Base-by-base conservation (phyloP, 1,284 basidiomycete genomes). In the Puccinia novopanici region DNA sequence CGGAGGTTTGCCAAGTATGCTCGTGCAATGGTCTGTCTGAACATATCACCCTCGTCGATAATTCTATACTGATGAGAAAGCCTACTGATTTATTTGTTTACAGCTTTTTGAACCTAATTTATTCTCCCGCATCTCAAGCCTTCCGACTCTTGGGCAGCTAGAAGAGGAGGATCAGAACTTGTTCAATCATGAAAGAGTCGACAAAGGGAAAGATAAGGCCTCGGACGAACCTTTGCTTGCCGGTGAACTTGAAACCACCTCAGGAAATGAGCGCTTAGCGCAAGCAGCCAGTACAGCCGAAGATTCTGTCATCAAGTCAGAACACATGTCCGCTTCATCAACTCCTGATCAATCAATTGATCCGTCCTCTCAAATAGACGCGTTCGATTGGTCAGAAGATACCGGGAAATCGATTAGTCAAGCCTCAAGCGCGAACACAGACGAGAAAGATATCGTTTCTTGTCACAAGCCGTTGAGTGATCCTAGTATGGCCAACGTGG, bases 21-120 rank as follows among this genome's bases (percentile, higher is more conserved):
- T 27, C 67, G 48, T 59, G 57, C 67, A 13, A 79, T 79, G 77
- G 77, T 79, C 34, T 6, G 77, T 72, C 68, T n/a, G 22, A 15
- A 15, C 22, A 17, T 17, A 17, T 27, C 37, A 40, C 54, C 6
- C 54, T 42, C 30, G 24, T 24, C 3, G 13, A 34, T 52, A 54
- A 30, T 54, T 55, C 40, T 50, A 19, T n/a, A 22, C 42, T 22
- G n/a, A 22, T 15, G 3, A n/a, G 10, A 13, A 50, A 27, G 48
- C 22, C 27, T 71, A 24, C 22, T 34, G 22, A 50, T 52, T 9
- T 3, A 45, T 22, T 4, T 27, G 48, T 55, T 34, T 72, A 19
- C 40, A 74, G 72, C 72, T 74, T 27, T 61, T 15, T 45, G 54
- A 74, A 17, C 72, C 72, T 6, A 34, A 61, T 74, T 57, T 74